Evolutionary conservation across 371 early-diverging fungal genomes (phyloP), one percentile per base, ranked within the genome.

Genomic region (Syncephalastrum sp.): DNA sequence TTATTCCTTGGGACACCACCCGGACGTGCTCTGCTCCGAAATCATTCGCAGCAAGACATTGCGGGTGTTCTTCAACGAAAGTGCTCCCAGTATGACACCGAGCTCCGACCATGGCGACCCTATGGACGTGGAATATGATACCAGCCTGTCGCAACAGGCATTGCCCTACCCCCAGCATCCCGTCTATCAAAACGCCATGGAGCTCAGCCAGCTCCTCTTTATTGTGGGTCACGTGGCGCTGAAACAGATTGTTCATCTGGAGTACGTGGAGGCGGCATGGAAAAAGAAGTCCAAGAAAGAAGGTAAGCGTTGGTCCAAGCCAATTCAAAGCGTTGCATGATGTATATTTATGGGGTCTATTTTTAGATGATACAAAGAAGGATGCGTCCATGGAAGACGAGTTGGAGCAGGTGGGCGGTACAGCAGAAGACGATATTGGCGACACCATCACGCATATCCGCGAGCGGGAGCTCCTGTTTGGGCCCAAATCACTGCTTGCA

Each of bases 211-310:
- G 53, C 72, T 98, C 6, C 69, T 94, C 41, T 98, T 97, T 59
- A 75, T 96, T 17, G 90, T 93, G 17, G 98, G 98, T 0, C 98
- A 97, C 69, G 86, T 95, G 5, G 97, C 95, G 0, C 84, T 97
- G 54, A 94, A 96, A 69, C 91, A 96, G 58, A 91, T 96, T 60
- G 96, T 95, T 12, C 91, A 95, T 68, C 72, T 98, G 57, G 98
- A 98, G 69, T 79, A 85, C 4, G 83, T 95, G 21, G 97, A 96
- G 68, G 79, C 83, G 12, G 93, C 91, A 49, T 90, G 88, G 81
- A 96, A 96, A 77, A 79, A 91, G 24, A 88, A 87, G 68, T 68
- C 61, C 17, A 56, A 67, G 41, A 70, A 65, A 16, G 71, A 67
- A 29, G 62, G 67, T 57, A 66, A 21, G 21, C 21, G 2, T 21